phyloP scores from a whole-genome alignment of 352 stramenopile genomes.

The Pythium oligandrum region DNA sequence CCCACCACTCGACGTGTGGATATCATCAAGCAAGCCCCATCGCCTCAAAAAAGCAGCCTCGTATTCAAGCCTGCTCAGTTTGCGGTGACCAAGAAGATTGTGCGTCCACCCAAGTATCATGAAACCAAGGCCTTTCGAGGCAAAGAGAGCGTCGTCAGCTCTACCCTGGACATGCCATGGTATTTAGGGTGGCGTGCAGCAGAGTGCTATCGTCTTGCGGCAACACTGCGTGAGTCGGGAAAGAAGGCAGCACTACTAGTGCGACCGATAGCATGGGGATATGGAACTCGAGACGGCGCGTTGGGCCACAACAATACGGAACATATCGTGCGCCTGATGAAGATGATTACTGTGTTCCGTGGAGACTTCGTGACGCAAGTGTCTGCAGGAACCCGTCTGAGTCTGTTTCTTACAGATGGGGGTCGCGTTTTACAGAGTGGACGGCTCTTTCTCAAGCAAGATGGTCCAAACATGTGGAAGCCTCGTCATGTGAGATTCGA shows the following conservation, averaged over 20 bases:
- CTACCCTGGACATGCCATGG: constrained; percentile 4
- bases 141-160: constrained; percentile 23
- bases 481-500: constrained; percentile 26
- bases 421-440: constrained; percentile 45
- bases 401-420: constrained; percentile 53
- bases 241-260: constrained; percentile 21
- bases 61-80: no score
- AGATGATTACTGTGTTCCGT: constrained; percentile 32
- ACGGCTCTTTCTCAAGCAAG: constrained; percentile 45
- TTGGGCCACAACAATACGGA: constrained; percentile 33
- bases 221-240: constrained; percentile 31
- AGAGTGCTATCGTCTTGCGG: constrained; percentile 36
- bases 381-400: constrained; percentile 49
- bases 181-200: constrained; percentile 20
- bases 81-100: constrained; percentile 22
- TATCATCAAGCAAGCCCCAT: no score
- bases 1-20: no score
- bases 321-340: constrained; percentile 16
- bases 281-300: constrained; percentile 40
- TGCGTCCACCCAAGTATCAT: constrained; percentile 37
- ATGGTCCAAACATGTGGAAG: constrained; percentile 51
- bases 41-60: no score
- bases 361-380: constrained; percentile 28
- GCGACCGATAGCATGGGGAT: constrained; percentile 49
- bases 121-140: constrained; percentile 35